Conservation (phyloP, 208 protist species). For the Trypanosoma avium region DNA sequence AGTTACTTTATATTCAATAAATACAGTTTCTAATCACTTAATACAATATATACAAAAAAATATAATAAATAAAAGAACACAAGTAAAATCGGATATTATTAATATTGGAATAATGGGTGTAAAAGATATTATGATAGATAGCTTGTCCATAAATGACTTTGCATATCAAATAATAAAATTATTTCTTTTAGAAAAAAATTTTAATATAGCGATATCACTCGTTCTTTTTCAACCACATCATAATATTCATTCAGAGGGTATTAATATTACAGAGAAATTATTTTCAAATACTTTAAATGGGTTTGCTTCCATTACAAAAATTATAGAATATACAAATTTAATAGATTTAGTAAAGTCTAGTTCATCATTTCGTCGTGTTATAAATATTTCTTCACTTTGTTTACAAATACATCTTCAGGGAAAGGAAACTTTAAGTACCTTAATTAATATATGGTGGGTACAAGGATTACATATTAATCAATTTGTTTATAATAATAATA, state of each 20-base stretch:
- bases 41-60: too few species aligned
- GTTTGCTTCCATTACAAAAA: neutral
- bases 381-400: neutral
- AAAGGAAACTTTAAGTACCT: neutral
- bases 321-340: neutral
- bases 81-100: neutral
- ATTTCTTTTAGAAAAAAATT: neutral
- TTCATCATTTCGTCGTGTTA: neutral
- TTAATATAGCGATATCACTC: neutral
- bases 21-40: too few species aligned
- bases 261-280: neutral
- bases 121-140: neutral
- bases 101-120: neutral
- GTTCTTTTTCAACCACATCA: neutral
- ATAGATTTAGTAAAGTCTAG: neutral
- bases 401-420: neutral
- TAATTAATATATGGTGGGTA: slow-evolving; percentile 3
- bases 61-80: too few species aligned
- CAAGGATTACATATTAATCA: neutral
- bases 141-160: neutral
- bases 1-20: neutral
- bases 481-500: neutral
- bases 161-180: neutral
- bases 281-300: neutral
- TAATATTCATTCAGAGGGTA: neutral